phyloP scores from a whole-genome alignment of 768 basidiomycete genomes.

The Boletus edulis region DNA sequence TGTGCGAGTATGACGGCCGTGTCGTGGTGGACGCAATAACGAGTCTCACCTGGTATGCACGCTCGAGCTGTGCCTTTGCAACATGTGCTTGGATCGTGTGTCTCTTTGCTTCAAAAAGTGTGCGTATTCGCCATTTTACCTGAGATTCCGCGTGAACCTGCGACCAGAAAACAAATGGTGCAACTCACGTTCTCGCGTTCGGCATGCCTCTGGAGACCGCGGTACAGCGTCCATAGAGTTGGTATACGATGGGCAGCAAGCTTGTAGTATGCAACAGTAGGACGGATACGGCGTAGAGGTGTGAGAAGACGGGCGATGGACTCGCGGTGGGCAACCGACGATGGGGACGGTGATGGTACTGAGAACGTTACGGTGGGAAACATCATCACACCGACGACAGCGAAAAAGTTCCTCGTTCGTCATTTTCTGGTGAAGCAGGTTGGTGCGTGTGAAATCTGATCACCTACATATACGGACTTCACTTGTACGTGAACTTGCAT shows the following conservation, averaged over 20 bases:
- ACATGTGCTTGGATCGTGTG: conserved; percentile 51
- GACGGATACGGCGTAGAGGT: conserved; percentile 55
- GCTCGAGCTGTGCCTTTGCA: conserved; percentile 45
- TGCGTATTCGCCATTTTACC: conserved; percentile 57
- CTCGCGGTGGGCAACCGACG: conserved; percentile 49
- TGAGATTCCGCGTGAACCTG: conserved; percentile 25
- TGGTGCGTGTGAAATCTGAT: no score
- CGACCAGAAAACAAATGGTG: not conserved
- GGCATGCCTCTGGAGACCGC: conserved; percentile 58
- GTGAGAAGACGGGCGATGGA: conserved; percentile 52
- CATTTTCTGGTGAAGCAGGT: no score
- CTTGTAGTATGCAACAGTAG: conserved; percentile 63
- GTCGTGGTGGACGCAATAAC: not conserved
- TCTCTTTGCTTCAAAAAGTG: conserved; percentile 51
- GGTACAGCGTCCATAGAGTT: conserved; percentile 75
- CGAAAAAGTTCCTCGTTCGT: no score
- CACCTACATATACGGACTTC: no score
- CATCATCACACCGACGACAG: no score
- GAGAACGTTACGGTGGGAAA: not conserved
- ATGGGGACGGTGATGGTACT: conserved; percentile 14
- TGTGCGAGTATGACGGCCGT: not conserved
- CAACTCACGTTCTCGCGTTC: conserved; percentile 49
- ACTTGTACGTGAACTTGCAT: no score
- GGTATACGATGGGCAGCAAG: conserved; percentile 74
- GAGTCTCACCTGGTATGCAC: conserved; percentile 54